Base-by-base conservation (phyloP, 495 filamentous ascomycete species). In the Lepraria neglecta region DNA sequence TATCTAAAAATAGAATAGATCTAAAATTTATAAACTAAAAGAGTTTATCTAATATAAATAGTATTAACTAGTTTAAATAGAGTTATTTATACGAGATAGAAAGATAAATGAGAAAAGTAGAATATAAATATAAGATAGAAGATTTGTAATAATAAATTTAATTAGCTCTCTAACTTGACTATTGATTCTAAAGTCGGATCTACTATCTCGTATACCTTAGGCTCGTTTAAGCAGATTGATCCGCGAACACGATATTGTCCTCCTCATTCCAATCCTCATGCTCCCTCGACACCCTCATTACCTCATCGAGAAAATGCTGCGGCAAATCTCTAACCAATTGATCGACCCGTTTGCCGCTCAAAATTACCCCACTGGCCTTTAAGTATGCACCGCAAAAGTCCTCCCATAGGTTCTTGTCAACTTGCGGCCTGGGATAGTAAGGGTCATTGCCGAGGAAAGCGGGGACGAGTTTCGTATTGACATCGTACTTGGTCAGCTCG, bases 371-470 rank as follows among this genome's bases (percentile, higher is more conserved):
- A 48, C 64, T 66, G 9, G 64, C 64, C 31, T 48, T 35, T 40
- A 63, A 51, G 30, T 66, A 66, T 15, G n/a, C 38, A 2, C 17
- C 27, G 27, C 64, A 60, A 61, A 78, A 79, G 5, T 59, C 62
- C 4, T 63, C 47, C 76, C 75, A 77, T 14, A 75, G 56, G 0
- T 59, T 11, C n/a, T 67, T 57, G 42, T 74, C 73, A 6, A 63
- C 10, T 2, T 60, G 53, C 7, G 73, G 75, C 17, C 71, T 65
- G 21, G 76, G 76, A 56, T 67, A 76, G 40, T 64, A 79, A 3
- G 76, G 74, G 54, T 78, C 77, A 56, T 79, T 78, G 12, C 68
- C 60, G 30, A 66, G 65, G 56, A 76, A 78, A 1, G 69, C 70
- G 12, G 52, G 60, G 4, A 72, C 71, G 5, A 74, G 76, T 33